Conservation (phyloP, 768 basidiomycete species). For the Dacryopinax spathularia region DNA sequence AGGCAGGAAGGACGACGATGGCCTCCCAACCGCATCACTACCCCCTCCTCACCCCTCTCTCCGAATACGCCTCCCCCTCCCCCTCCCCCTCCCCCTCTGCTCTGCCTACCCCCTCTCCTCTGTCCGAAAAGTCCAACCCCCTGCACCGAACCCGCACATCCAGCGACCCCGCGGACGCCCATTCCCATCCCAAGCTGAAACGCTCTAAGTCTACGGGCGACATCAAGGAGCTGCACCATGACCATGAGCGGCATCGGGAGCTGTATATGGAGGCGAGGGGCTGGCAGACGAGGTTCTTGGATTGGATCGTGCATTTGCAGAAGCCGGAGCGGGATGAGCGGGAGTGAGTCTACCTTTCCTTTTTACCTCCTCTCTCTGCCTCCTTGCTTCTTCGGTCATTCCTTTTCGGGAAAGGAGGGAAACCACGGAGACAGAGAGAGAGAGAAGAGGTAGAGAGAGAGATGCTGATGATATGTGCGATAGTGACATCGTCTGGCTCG, state of each 20-base stretch:
- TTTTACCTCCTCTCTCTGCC: too few relatives aligned
- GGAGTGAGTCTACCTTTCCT: background rate
- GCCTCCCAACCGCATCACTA: background rate
- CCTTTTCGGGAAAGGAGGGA: too few relatives aligned
- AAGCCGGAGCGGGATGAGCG: background rate
- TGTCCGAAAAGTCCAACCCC: background rate
- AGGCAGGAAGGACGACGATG: background rate
- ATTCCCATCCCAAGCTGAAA: background rate
- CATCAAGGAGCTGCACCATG: background rate
- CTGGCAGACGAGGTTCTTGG: background rate
- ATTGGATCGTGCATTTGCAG: background rate
- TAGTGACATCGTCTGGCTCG: background rate
- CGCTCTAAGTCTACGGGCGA: background rate
- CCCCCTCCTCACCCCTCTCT: background rate
- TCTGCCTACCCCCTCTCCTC: background rate
- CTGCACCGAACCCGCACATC: background rate
- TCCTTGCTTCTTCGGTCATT: too few relatives aligned
- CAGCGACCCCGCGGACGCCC: background rate
- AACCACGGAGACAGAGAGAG: too few relatives aligned
- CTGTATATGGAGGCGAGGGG: background rate
- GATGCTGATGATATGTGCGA: too few relatives aligned
- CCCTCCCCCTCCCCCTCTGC: background rate
- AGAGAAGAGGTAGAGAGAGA: too few relatives aligned
- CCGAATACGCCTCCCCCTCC: background rate
- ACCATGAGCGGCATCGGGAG: background rate